Base-by-base conservation (phyloP, 106 monocot species). In the Apostasia ramifera region DNA sequence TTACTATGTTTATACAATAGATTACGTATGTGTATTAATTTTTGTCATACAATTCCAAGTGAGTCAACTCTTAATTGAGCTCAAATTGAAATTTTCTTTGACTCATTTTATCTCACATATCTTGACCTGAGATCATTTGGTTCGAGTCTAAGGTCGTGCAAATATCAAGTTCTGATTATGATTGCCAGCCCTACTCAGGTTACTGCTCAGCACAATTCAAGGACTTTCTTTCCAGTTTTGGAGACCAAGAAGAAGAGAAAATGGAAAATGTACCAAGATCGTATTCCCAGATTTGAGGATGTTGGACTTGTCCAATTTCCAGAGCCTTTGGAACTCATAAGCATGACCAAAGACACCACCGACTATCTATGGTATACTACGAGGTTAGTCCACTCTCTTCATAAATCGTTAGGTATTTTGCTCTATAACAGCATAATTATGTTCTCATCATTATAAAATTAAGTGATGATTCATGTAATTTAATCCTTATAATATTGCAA, bases 341-440 rank as follows among this genome's bases (percentile, higher is more conserved):
- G 76, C 53, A 43, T 81, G 59, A 83, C 92, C 37, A 88, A 88
- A 74, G 92, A 88, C 76, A 85, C 76, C 40, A 85, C 85, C 40
- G 92, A 92, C 53, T 92, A 92, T 74, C 26, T 85, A 14, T 92
- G 92, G 92, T 88, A 88, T 71, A 76, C 82, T 45, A 88, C 92
- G 69, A 85, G 76, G 93, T 93, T 62, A 56, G 6, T 59, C 59
- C 9, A 40, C 40, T 0, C 2, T 40, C 40, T 40, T 59, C 40
- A 59, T 50, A 50, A 5, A 50, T 0, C 40, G 44, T 43, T 40
- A 11, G 44, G 8, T 3, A 1, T 41, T 43, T 62, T 12, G 41
- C 61, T 13, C 61, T 11, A 43, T 61, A 43, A 13, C 40, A 43
- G 10, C 0, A 43, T 62, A 1, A 43, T 62, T 26, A 26, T 26